These are phyloP conservation scores for Wickerhamomyces sydowiorum DNA, from an alignment of 805 yeast genomes.

Conservation along the genomic window DNA sequence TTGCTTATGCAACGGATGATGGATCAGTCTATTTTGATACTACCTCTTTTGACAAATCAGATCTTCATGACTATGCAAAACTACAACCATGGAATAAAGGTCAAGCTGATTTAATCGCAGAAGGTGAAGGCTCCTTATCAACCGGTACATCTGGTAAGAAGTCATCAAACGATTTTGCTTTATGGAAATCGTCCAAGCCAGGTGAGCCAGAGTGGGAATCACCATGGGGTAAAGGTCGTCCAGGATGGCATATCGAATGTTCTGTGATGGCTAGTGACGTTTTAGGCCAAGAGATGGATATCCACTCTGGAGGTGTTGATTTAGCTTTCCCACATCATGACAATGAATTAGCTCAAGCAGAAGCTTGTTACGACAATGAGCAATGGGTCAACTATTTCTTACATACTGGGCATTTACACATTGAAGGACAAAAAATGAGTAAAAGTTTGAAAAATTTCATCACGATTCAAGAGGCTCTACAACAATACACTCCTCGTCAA, in stretches of 20 bases:
- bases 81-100: constrained; percentile 98
- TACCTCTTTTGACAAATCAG: constrained; percentile 62
- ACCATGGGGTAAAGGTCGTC: constrained; percentile 96
- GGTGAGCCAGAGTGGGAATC: constrained; percentile 97
- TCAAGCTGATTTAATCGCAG: constrained; percentile 74
- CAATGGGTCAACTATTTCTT: constrained; percentile 98
- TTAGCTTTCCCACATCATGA: constrained; percentile 99
- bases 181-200: constrained; percentile 94
- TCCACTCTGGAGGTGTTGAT: constrained; percentile 96
- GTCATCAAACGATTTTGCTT: constrained; percentile 82
- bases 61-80: constrained; percentile 84
- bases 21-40: constrained; percentile 98
- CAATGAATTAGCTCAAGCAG: constrained; percentile 95
- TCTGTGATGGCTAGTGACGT: constrained; percentile 96
- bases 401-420: constrained; percentile 96
- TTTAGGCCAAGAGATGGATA: constrained; percentile 79
- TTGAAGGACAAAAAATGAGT: constrained; percentile 98
- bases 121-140: constrained; percentile 89
- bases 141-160: constrained; percentile 52
- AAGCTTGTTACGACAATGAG: constrained; percentile 79
- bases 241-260: constrained; percentile 99
- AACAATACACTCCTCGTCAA: constrained; percentile 68
- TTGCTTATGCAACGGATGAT: constrained; percentile 75
- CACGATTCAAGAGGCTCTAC: constrained; percentile 86
- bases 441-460: constrained; percentile 93